Evolutionary conservation across 257 asterid species (phyloP), one percentile per base, ranked within the genome.

Genomic region (Avicennia marina): DNA sequence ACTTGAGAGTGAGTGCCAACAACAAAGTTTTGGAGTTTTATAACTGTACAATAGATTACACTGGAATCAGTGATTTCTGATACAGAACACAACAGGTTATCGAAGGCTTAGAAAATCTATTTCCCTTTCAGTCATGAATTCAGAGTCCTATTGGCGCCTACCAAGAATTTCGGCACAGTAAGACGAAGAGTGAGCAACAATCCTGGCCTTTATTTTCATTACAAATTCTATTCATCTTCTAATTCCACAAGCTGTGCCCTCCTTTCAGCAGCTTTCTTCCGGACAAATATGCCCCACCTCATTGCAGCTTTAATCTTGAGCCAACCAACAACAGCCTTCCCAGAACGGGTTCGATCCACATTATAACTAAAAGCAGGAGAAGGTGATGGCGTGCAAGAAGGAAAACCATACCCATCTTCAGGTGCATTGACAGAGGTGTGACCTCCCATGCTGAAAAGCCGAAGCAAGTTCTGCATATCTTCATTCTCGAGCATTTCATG

Each of bases 251-350:
- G 76, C 63, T 79, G 96, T 12, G 98, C 97, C 62, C 94, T 72
- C 72, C 91, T 84, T 65, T 93, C 97, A 44, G 99, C 99, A n/a
- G 97, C 97, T 73, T 93, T 93, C 77, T 86, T 89, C 81, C 99
- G 79, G 56, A 89, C 76, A 67, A 93, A 93, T 63, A 93, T 86
- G 12, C 94, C 98, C 98, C 98, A 93, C 69, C 97, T 86, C 98
- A 89, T 89, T 0, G 96, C 98, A 36, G 97, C 98, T 72, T 93
- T 93, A 18, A 89, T 93, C 86, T 89, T 93, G 40, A 86, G 78
- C 99, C 99, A 93, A 29, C 99, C 99, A 15, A 79, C 95, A 19
- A 84, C 95, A 19, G 97, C 97, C 74, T 86, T 89, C 26, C 95
- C 96, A 0, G 97, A 59, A 20, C 90, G 90, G 20, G 73, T 16